phyloP scores from a whole-genome alignment of 2,329 filamentous ascomycete species.

The Aspergillus sp. region DNA sequence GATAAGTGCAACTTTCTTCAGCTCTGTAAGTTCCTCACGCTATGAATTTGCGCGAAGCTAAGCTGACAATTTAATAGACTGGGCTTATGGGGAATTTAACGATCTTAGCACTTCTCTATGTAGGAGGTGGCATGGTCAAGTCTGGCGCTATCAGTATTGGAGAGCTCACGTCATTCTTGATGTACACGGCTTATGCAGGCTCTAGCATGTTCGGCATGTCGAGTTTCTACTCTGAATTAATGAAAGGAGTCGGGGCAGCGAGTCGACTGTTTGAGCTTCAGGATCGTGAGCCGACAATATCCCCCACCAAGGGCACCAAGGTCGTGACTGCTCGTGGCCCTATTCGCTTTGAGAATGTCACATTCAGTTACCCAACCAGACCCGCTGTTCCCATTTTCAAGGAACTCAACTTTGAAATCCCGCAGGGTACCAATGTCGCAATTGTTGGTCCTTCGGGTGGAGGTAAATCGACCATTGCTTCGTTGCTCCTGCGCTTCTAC shows the following conservation, averaged over 20 bases:
- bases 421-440: constrained; percentile 89
- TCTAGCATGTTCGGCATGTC: constrained; percentile 92
- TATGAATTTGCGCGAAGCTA: neutral
- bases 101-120: constrained; percentile 83
- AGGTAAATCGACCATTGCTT: constrained; percentile 93
- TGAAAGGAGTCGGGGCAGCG: constrained; percentile 98
- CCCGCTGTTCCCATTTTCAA: constrained; percentile 91
- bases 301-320: constrained; percentile 76
- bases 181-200: constrained; percentile 88
- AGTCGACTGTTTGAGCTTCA: constrained; percentile 94
- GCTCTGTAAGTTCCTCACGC: constrained; percentile 45
- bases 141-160: constrained; percentile 83
- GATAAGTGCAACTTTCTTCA: constrained; percentile 89
- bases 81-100: constrained; percentile 97
- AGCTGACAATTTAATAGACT: constrained; percentile 55
- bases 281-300: constrained; percentile 81
- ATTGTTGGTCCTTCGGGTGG: constrained; percentile 95
- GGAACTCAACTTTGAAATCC: constrained; percentile 84
- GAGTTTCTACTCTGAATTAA: constrained; percentile 95
- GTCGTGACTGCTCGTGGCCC: constrained; percentile 83
- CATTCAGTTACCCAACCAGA: constrained; percentile 89
- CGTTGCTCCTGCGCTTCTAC: constrained; percentile 90
- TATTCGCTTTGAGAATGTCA: constrained; percentile 83
- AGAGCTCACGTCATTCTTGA: constrained; percentile 93
- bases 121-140: constrained; percentile 87